Base-by-base conservation (phyloP, 2,329 filamentous ascomycete genomes). In the Helminthosporium solani region DNA sequence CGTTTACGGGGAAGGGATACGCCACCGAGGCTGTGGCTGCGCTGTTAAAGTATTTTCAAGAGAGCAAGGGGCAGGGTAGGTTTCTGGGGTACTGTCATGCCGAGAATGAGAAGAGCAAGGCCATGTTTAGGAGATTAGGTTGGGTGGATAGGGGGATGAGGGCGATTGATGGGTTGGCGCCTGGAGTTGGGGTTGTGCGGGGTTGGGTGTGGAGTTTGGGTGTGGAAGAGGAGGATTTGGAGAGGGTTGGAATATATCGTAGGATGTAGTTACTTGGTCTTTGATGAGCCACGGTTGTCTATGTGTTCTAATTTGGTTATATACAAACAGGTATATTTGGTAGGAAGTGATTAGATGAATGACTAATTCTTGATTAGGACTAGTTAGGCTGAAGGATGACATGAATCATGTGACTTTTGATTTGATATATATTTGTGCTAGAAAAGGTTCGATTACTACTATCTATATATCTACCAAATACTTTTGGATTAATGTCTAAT, bases 1-100 rank as follows among this genome's bases (percentile, higher is more conserved):
- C 5, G n/a, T 45, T 45, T 27, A 41, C 34, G 21, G 52, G 55
- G 1, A 48, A 46, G 6, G 55, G 55, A 6, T 56, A 56, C 42
- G 55, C 50, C 12, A 52, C 47, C 3, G 55, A 58, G 33, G 51
- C 45, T 11, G 47, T 34, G 7, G 28, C 18, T 12, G 42, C 33
- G 11, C 11, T 46, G 21, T 8, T 49, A 14, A 42, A 37, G n/a
- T 42, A 40, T 18, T 42, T 44, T 25, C 28, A 44, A 19, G 37
- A 49, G 19, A 37, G 33, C 25, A 45, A 38, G 33, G 38, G 37
- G 2, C 23, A 28, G 27, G 34, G 7, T 2, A 27, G 48, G 19
- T 41, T 53, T 27, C 34, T 49, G 12, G 51, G 48, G 3, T 49
- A 50, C 16, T 52, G 46, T 33, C 23, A 50, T 19, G 46, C 50